phyloP scores from a whole-genome alignment of 2,329 filamentous ascomycete genomes.

The Sordariomycetes sp. region DNA sequence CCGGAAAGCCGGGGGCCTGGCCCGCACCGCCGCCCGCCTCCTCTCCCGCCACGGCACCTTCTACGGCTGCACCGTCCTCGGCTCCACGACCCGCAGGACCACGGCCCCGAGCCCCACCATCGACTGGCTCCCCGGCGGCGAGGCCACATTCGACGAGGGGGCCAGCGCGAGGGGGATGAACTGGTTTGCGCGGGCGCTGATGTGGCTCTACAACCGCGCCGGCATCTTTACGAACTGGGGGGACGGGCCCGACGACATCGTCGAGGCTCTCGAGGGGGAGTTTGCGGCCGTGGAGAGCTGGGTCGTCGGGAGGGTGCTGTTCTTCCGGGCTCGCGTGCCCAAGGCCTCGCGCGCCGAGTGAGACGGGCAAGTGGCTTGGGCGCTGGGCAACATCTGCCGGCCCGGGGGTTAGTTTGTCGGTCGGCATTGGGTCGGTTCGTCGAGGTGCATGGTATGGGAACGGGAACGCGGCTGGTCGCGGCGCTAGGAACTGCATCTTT shows the following conservation, averaged over 20 bases:
- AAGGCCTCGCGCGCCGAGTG: not conserved
- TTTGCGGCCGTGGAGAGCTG: constrained; percentile 24
- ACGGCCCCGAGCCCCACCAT: constrained; percentile 11
- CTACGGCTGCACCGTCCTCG: constrained; percentile 5
- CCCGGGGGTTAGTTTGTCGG: too few species aligned
- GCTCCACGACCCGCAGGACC: constrained; percentile 4
- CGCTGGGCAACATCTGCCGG: too few species aligned
- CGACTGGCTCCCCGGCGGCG: constrained; percentile 6
- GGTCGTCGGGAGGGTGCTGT: constrained; percentile 21
- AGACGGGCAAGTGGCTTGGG: not conserved
- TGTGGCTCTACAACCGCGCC: constrained; percentile 19
- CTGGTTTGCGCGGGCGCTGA: constrained; percentile 6
- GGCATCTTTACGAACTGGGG: constrained; percentile 24
- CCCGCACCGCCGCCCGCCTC: constrained; percentile 5
- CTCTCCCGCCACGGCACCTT: constrained; percentile 4
- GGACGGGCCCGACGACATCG: constrained; percentile 19
- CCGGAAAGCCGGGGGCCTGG: constrained; percentile 8
- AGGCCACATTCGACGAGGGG: not conserved
- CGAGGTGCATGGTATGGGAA: too few species aligned
- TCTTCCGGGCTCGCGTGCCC: constrained; percentile 15
- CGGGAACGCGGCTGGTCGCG: too few species aligned
- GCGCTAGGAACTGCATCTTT: too few species aligned
- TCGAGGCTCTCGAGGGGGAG: constrained; percentile 16
- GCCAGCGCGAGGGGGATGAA: not conserved
- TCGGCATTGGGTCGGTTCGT: too few species aligned